Evolutionary conservation across 148 eudicot species (phyloP), one percentile per base, ranked within the genome.

Genomic region (Camellia sinensis): DNA sequence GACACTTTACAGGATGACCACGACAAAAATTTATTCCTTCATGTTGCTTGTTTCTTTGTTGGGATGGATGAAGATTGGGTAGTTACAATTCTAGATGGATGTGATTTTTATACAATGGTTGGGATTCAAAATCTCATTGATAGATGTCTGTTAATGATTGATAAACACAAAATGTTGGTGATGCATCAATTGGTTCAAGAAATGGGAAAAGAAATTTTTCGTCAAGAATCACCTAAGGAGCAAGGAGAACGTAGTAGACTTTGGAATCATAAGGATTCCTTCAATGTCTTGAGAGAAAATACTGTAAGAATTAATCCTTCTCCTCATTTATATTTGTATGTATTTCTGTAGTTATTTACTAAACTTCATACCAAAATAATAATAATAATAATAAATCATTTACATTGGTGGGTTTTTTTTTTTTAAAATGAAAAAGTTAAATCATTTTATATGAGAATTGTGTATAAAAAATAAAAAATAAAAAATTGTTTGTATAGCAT

Each of bases 121-220:
- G 75, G 75, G 52, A 79, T 79, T 71, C 56, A 79, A 21, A 78
- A 66, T 67, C 71, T 79, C 41, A 37, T 70, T 44, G n/a, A 70
- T 40, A 70, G 73, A 45, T 70, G 73, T n/a, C 9, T 43, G 52
- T 70, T 43, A 46, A 45, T 2, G 3, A 43, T 40, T 14, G 52
- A 48, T 48, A 7, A 7, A 13, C 1, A 19, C 6, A 70, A 2
- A 15, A 70, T n/a, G 53, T 14, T 70, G 15, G 14, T 5, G 44
- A 67, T 67, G 71, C 71, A 67, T 67, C 71, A 22, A 67, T 67
- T 22, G 71, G 3, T 67, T 67, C 71, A 43, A 43, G 71, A 29
- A 7, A 67, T 67, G 71, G 71, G 71, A 67, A 29, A 53, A 70
- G 73, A 70, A 70, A 70, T 70, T 40, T 21, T 70, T 40, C 19